Base-by-base conservation (phyloP, 2,329 filamentous ascomycete species). In the Scedosporium boydii region DNA sequence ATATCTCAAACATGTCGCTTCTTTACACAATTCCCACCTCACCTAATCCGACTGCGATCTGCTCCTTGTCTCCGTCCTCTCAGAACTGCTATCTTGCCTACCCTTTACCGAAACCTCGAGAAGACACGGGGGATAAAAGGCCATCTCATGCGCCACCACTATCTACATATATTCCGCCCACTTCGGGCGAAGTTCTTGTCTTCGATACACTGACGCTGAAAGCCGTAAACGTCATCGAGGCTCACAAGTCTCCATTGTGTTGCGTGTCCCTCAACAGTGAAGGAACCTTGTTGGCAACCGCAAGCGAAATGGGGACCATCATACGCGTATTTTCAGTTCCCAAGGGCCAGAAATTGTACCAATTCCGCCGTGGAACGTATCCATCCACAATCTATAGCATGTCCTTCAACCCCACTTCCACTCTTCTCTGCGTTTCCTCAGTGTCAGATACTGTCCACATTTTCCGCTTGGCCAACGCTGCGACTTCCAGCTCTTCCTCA, bases 1-100 rank as follows among this genome's bases (percentile, higher is more conserved):
- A 99, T 74, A 98, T 99, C 67, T 92, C 93, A 76, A 98, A 97
- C 72, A 98, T 99, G 93, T 93, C 90, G 70, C 85, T 98, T 63
- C 81, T 98, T 48, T 89, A 92, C 74, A 96, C 91, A 5, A 96
- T 98, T 66, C 87, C 92, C 64, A 98, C 93, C 5, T 97, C 93
- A 3, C 91, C 95, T 6, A 99, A 99, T 70, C 91, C 93, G 1
- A 87, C 86, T 66, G 92, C 91, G 41, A 95, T 98, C 64, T 96
- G 92, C 75, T 90, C 93, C 3, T 83, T 99, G 4, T 96, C 93
- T 1, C 91, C 95, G 1, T 96, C 92, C 1, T 96, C 93, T 4
- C 93, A 98, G 64, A 92, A 95, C 74, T 98, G 93, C 78, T 98
- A 91, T 74, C 87, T 99, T 62, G 93, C 92, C 59, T 97, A 97